phyloP scores from a whole-genome alignment of 2,329 filamentous ascomycete species.

The Cladosporium sp. region DNA sequence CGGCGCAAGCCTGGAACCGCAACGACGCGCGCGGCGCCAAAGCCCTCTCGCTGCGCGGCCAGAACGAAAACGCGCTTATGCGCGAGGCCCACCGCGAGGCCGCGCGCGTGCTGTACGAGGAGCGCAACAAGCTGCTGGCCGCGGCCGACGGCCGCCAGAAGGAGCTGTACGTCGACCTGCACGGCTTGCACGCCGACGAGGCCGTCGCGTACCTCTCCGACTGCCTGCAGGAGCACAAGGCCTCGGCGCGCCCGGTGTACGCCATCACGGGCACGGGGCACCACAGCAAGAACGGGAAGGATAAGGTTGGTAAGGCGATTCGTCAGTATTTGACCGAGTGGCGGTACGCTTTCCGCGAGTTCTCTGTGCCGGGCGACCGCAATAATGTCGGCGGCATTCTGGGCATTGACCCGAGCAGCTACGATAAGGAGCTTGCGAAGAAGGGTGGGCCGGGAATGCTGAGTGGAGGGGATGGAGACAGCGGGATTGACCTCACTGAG shows the following conservation, averaged over 20 bases:
- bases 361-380: slow-evolving; percentile 90
- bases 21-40: slow-evolving; percentile 96
- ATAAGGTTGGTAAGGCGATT: slow-evolving; percentile 94
- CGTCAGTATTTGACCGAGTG: slow-evolving; percentile 89
- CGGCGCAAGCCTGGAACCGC: slow-evolving; percentile 96
- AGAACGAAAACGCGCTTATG: slow-evolving; percentile 97
- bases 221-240: slow-evolving; percentile 76
- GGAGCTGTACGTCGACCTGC: slow-evolving; percentile 91
- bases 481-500: slow-evolving; percentile 34
- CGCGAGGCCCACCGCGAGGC: slow-evolving; percentile 93
- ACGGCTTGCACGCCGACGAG: slow-evolving; percentile 97
- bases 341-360: slow-evolving; percentile 93
- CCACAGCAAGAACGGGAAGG: slow-evolving; percentile 97
- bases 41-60: slow-evolving; percentile 84
- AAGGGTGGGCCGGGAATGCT: slow-evolving; percentile 22
- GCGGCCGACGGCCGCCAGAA: slow-evolving; percentile 39
- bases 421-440: slow-evolving; percentile 39
- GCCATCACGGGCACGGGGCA: slow-evolving; percentile 96
- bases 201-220: slow-evolving; percentile 89
- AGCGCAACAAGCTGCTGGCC: slow-evolving; percentile 68
- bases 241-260: slow-evolving; percentile 69
- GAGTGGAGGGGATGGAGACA: slow-evolving; percentile 34
- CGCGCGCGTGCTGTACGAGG: slow-evolving; percentile 84
- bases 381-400: slow-evolving; percentile 67
- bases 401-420: slow-evolving; percentile 57